These are phyloP conservation scores for Tetrastigma voinierianum DNA, from an alignment of 164 flowering plant species.

Conservation along the genomic window DNA sequence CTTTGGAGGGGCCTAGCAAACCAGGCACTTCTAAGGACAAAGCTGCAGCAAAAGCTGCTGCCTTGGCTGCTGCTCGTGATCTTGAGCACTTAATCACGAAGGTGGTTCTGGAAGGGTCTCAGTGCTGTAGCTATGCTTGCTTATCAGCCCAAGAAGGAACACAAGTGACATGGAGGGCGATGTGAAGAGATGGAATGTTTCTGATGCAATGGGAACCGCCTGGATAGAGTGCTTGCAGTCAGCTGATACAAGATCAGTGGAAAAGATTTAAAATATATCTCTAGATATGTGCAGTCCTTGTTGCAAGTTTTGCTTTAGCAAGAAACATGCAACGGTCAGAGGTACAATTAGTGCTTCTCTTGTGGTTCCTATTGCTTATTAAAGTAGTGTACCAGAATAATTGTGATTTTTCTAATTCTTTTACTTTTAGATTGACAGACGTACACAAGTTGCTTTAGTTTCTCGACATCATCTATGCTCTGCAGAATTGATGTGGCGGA, in stretches of 20 bases:
- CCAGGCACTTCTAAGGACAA: slow-evolving; percentile 72
- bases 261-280: slow-evolving; percentile 87
- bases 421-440: slow-evolving; percentile 81
- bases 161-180: slow-evolving; percentile 79
- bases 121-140: slow-evolving; percentile 99
- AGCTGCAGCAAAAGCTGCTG: slow-evolving; percentile 99
- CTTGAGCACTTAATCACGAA: slow-evolving; percentile 96
- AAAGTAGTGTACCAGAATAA: background rate
- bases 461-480: slow-evolving; percentile 50
- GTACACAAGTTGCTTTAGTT: slow-evolving; percentile 66
- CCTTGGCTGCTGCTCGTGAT: slow-evolving; percentile 99
- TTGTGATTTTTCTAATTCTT: slow-evolving; percentile 1
- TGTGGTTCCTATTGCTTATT: background rate
- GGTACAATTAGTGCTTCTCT: slow-evolving; percentile 40
- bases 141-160: slow-evolving; percentile 89
- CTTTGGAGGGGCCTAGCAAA: slow-evolving; percentile 53
- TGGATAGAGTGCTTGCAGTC: slow-evolving; percentile 98
- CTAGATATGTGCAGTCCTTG: slow-evolving; percentile 91
- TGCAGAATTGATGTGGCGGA: slow-evolving; percentile 93
- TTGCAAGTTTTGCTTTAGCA: slow-evolving; percentile 96
- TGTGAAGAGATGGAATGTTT: slow-evolving; percentile 82
- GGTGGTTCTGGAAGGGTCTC: slow-evolving; percentile 97
- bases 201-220: slow-evolving; percentile 98
- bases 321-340: slow-evolving; percentile 93
- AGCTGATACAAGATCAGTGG: slow-evolving; percentile 82